These are phyloP conservation scores for Diaporthe sp. DNA, from an alignment of 2,329 filamentous ascomycete genomes.

Conservation along the genomic window DNA sequence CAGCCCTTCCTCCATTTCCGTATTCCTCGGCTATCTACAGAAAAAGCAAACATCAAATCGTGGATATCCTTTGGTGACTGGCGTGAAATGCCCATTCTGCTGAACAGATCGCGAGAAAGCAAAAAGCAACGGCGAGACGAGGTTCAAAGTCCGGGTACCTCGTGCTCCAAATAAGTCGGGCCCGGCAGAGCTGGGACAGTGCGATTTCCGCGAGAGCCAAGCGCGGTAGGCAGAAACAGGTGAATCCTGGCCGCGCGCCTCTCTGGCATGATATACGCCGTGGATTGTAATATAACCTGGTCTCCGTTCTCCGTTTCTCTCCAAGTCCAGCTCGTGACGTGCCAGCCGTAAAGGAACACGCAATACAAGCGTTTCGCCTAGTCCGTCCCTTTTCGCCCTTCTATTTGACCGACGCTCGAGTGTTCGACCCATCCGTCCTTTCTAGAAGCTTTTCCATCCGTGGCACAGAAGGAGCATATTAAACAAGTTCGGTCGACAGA, in stretches of 20 bases:
- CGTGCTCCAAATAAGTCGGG: constrained; percentile 42
- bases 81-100: constrained; percentile 41
- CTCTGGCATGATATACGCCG: constrained; percentile 8
- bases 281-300: constrained; percentile 19
- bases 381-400: constrained; percentile 14
- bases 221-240: background rate
- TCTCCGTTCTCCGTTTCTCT: constrained; percentile 11
- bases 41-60: constrained; percentile 43
- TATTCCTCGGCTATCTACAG: constrained; percentile 46
- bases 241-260: constrained; percentile 14
- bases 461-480: constrained; percentile 34
- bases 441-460: constrained; percentile 35
- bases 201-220: constrained; percentile 10
- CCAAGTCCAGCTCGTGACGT: constrained; percentile 18
- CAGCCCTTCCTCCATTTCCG: constrained; percentile 35
- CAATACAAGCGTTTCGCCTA: constrained; percentile 5
- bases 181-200: constrained; percentile 9
- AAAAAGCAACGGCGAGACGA: constrained; percentile 46
- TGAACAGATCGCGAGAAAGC: constrained; percentile 38
- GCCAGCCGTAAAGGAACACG: constrained; percentile 18
- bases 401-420: constrained; percentile 29
- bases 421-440: constrained; percentile 21
- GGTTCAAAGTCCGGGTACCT: constrained; percentile 46
- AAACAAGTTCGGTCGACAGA: constrained; percentile 31
- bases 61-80: constrained; percentile 47